Evolutionary conservation across 208 protist genomes (phyloP), one percentile per base, ranked within the genome.

Genomic region (Trypanosomatidae sp.): DNA sequence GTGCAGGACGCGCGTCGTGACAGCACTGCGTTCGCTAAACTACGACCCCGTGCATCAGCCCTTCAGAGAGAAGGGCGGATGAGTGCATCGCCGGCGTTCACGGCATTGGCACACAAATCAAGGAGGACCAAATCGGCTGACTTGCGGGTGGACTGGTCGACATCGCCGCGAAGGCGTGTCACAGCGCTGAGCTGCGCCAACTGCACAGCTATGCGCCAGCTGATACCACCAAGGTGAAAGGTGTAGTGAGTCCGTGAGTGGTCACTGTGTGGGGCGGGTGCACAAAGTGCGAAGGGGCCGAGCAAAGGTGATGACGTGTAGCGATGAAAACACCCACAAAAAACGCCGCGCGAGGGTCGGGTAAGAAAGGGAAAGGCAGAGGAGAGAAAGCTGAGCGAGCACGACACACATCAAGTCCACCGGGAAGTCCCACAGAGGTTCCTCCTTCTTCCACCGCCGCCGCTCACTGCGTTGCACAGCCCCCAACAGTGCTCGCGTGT

Each of bases 11-110:
- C 19, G 62, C 25, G 56, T 47, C 7, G 53, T 76, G 30, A 66
- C 66, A 28, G 66, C 56, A 19, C 64, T 80, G 66, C 39, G 79
- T 55, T 91, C 82, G 55, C 79, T 89, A 56, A 93, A 91, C 22
- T 79, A 69, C 30, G 47, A 62, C 0, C 85, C 82, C 13, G 79
- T 81, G 0, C 44, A 52, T 86, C 89, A 93, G 15, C 69, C 70
- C 8, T 53, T 53, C 44, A 15, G 85, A 50, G 25, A 93, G 80
- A 1, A 39, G 3, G 3, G 3, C 3, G 36, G 36, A 84, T 55
- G 39, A 93, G 71, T 0, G 79, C 71, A 73, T 93, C 84, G 10
- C 89, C 89, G 19, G 85, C 79, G 66, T 93, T 93, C 22, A 88
- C 71, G 13, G 84, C 73, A 19, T 58, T 60, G 1, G 60, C 53